Percentiles rank a stretch among this genome's conserved stretches.
Evolutionary conservation across 2,329 filamentous ascomycete species (phyloP).

Genomic region (Chrysosporium queenslandicum): DNA sequence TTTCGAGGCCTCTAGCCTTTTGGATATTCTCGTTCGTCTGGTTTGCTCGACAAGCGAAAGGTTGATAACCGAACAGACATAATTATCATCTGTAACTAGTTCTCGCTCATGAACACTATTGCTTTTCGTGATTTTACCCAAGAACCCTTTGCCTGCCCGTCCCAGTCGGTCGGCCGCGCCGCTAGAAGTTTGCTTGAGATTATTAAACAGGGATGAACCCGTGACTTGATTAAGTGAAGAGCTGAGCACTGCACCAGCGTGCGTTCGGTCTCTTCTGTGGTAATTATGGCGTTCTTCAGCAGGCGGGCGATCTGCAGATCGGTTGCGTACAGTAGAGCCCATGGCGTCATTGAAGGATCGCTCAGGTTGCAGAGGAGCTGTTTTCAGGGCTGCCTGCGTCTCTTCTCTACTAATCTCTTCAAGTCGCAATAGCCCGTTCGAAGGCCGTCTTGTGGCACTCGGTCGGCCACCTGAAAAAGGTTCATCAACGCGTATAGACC

Average conservation of each 20-base stretch:
- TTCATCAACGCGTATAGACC: slow-evolving; percentile 38
- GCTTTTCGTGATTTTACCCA: slow-evolving; percentile 63
- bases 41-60: slow-evolving; percentile 79
- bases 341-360: slow-evolving; percentile 60
- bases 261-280: slow-evolving; percentile 21
- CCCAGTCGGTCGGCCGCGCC: slow-evolving; percentile 60
- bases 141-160: slow-evolving; percentile 71
- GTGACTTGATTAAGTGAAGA: slow-evolving; percentile 41
- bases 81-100: slow-evolving; percentile 66
- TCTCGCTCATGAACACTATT: slow-evolving; percentile 59
- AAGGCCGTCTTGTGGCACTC: slow-evolving; percentile 29
- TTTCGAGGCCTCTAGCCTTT: slow-evolving; percentile 71
- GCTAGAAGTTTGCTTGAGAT: slow-evolving; percentile 60
- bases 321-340: slow-evolving; percentile 54
- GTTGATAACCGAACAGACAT: slow-evolving; percentile 76
- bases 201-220: slow-evolving; percentile 54
- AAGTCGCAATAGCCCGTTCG: slow-evolving; percentile 32
- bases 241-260: slow-evolving; percentile 35
- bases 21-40: slow-evolving; percentile 81
- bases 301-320: slow-evolving; percentile 58
- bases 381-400: slow-evolving; percentile 44
- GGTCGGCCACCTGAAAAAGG: slow-evolving; percentile 24
- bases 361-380: slow-evolving; percentile 57
- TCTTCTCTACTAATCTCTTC: slow-evolving; percentile 28
- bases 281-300: slow-evolving; percentile 19